Evolutionary conservation across 169 alveolate genomes (phyloP).

Genomic region (Plasmodium coatneyi): DNA sequence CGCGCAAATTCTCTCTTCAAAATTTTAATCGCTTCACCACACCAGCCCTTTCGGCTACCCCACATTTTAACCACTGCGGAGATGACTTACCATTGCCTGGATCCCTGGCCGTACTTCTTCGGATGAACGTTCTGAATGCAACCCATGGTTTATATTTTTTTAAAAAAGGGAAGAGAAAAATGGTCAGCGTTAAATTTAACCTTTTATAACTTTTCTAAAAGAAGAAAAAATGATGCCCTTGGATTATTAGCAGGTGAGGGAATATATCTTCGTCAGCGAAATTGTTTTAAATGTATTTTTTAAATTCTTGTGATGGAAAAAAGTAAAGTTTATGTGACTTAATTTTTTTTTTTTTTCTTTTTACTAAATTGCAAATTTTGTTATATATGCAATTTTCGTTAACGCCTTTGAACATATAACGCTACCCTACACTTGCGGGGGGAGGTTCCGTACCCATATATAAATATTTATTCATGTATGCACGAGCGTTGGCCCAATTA

Average conservation of each 20-base stretch:
- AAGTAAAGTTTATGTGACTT: background rate
- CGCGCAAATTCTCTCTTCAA: background rate
- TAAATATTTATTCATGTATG: background rate
- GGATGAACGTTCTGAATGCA: slow-evolving; percentile 82
- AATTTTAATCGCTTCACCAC: background rate
- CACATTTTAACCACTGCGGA: background rate
- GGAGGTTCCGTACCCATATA: background rate
- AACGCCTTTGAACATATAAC: background rate
- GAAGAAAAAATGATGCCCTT: background rate
- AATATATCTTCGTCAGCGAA: background rate
- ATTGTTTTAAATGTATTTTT: background rate
- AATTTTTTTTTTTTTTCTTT: background rate
- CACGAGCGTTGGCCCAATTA: background rate
- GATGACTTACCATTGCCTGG: slow-evolving; percentile 83
- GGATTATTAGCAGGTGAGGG: background rate
- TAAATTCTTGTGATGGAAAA: background rate
- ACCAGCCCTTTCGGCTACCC: background rate
- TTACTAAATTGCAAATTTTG: background rate
- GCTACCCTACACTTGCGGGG: background rate
- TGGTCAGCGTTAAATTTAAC: background rate
- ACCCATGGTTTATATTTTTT: slow-evolving; percentile 75
- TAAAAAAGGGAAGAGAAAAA: slow-evolving; percentile 1
- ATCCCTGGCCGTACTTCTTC: slow-evolving; percentile 83
- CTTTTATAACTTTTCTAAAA: background rate
- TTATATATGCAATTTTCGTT: background rate